These are phyloP conservation scores for Sabuloglossum arenarium DNA, from an alignment of 495 filamentous ascomycete species.

Conservation along the genomic window DNA sequence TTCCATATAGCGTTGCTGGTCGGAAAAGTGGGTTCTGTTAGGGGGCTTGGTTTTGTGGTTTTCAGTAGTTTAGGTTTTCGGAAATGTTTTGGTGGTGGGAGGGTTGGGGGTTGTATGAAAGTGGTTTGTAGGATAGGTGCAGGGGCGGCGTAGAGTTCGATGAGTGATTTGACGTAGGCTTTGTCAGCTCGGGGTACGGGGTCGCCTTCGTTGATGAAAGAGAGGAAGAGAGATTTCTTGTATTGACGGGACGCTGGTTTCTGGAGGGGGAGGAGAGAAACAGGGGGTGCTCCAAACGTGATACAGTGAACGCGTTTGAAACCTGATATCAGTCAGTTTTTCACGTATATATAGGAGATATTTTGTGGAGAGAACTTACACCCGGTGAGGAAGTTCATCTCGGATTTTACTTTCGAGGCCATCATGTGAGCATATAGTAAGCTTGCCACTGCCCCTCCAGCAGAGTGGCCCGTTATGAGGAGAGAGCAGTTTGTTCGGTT, in stretches of 20 bases:
- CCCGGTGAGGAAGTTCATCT: slow-evolving; percentile 42
- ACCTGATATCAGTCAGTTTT: slow-evolving; percentile 7
- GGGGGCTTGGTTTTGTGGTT: slow-evolving; percentile 1
- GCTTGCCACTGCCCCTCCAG: slow-evolving; percentile 59
- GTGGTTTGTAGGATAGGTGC: slow-evolving; percentile 22
- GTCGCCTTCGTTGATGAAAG: slow-evolving; percentile 71
- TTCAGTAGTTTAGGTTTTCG: neutral
- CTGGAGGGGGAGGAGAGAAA: slow-evolving; percentile 45
- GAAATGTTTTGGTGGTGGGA: neutral
- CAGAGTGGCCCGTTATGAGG: slow-evolving; percentile 66
- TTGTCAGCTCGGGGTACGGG: slow-evolving; percentile 59
- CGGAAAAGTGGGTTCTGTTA: slow-evolving; percentile 5
- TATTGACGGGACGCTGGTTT: slow-evolving; percentile 28
- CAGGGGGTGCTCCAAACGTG: slow-evolving; percentile 61
- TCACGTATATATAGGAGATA: neutral
- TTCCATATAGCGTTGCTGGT: slow-evolving; percentile 28
- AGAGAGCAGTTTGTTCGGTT: slow-evolving; percentile 43
- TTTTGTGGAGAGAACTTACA: slow-evolving; percentile 11
- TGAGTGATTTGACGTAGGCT: slow-evolving; percentile 44
- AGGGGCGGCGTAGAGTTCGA: slow-evolving; percentile 46
- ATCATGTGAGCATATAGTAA: slow-evolving; percentile 67
- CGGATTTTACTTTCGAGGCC: slow-evolving; percentile 31
- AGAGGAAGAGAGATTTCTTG: slow-evolving; percentile 46
- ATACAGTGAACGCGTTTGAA: slow-evolving; percentile 66
- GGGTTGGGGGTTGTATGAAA: neutral